These are phyloP conservation scores for Calophaca sinica DNA, from an alignment of 306 rosid genomes.

Conservation along the genomic window DNA sequence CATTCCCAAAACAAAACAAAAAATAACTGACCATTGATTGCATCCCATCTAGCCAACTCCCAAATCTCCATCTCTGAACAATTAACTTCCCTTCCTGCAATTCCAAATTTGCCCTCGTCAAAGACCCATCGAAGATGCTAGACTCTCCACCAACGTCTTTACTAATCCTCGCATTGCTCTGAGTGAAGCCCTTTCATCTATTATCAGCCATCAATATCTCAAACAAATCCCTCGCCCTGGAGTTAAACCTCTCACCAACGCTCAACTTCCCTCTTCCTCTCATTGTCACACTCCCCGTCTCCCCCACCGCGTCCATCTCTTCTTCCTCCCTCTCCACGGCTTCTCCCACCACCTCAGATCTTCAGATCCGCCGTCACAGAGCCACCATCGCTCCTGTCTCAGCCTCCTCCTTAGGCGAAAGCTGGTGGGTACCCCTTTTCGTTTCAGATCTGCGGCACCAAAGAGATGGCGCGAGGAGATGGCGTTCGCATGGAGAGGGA, in stretches of 20 bases:
- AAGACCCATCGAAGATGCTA: constrained; percentile 83
- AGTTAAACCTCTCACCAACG: constrained; percentile 95
- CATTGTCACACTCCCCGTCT: too few relatives aligned
- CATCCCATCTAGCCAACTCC: constrained; percentile 83
- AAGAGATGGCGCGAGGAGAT: too few relatives aligned
- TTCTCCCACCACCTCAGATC: too few relatives aligned
- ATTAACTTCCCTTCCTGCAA: constrained; percentile 80
- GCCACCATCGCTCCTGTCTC: too few relatives aligned
- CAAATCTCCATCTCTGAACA: constrained; percentile 93
- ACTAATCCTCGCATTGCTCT: constrained; percentile 85
- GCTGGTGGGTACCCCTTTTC: too few relatives aligned
- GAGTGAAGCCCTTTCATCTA: constrained; percentile 91
- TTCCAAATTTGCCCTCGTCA: constrained; percentile 75
- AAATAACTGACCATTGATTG: constrained; percentile 62
- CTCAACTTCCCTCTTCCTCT: too few relatives aligned
- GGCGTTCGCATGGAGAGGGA: too few relatives aligned
- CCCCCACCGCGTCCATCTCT: too few relatives aligned
- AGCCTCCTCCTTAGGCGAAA: too few relatives aligned
- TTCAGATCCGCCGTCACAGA: too few relatives aligned
- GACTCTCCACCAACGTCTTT: constrained; percentile 85
- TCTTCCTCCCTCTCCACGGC: too few relatives aligned
- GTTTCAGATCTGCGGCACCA: too few relatives aligned
- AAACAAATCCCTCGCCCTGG: constrained; percentile 72
- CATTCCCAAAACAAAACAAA: background rate
- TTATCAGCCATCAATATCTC: constrained; percentile 97